Conservation (phyloP, 2,329 filamentous ascomycete genomes). For the Zasmidium angulare region DNA sequence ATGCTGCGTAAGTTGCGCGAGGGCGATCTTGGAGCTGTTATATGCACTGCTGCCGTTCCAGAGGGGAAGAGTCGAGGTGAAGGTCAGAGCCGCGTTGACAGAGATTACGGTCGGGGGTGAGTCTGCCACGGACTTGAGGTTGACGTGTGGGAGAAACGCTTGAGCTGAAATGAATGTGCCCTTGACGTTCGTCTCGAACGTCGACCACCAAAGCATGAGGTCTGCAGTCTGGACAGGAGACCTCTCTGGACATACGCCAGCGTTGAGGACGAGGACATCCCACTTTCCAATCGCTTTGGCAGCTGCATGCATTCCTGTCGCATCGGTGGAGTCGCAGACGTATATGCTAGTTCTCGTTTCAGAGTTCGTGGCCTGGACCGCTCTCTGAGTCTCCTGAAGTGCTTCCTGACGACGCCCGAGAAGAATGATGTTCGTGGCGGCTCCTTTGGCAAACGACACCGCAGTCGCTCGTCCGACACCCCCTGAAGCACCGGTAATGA, state of each 20-base stretch:
- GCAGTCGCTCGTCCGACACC: slow-evolving; percentile 22
- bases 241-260: slow-evolving; percentile 31
- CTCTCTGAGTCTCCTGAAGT: slow-evolving; percentile 38
- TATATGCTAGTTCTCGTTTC: slow-evolving; percentile 35
- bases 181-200: slow-evolving; percentile 31
- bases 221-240: slow-evolving; percentile 31
- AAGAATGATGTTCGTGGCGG: slow-evolving; percentile 18
- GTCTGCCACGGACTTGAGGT: slow-evolving; percentile 14
- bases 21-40: slow-evolving; percentile 3
- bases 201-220: slow-evolving; percentile 31
- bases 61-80: background rate
- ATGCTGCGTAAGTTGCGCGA: slow-evolving; percentile 2
- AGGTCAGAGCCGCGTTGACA: slow-evolving; percentile 13
- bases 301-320: slow-evolving; percentile 25
- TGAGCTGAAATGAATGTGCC: slow-evolving; percentile 38
- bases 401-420: slow-evolving; percentile 37
- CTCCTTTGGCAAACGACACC: slow-evolving; percentile 14
- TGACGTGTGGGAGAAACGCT: slow-evolving; percentile 36
- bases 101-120: slow-evolving; percentile 33
- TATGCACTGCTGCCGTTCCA: slow-evolving; percentile 4
- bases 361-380: slow-evolving; percentile 33
- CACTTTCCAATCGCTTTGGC: slow-evolving; percentile 35
- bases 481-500: slow-evolving; percentile 20
- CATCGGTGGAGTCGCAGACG: slow-evolving; percentile 31
- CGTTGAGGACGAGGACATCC: slow-evolving; percentile 44